Conservation (phyloP, 2,329 filamentous ascomycete species). For the Sporothrix luriei region DNA sequence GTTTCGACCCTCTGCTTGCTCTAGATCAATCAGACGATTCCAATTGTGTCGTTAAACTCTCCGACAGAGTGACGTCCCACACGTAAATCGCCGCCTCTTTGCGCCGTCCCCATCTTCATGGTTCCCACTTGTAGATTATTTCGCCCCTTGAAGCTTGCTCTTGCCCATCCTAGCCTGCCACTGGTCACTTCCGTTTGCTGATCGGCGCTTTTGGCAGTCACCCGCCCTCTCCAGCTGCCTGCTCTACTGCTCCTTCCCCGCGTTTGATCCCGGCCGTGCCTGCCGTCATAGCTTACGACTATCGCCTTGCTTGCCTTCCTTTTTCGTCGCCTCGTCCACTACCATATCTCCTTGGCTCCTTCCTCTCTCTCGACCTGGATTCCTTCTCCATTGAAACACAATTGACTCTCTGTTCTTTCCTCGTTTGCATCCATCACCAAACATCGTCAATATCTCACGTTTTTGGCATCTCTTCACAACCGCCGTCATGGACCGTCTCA, state of each 20-base stretch:
- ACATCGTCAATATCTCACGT: neutral
- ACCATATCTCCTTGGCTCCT: neutral
- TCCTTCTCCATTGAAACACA: conserved; percentile 9
- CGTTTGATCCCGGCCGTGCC: conserved; percentile 7
- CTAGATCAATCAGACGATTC: too few species aligned
- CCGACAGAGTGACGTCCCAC: neutral
- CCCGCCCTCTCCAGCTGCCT: conserved; percentile 2
- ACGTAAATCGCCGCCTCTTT: too few species aligned
- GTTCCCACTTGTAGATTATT: neutral
- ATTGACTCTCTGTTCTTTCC: neutral
- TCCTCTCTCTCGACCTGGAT: neutral
- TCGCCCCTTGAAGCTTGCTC: neutral
- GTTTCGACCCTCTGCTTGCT: too few species aligned
- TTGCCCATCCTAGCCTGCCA: neutral
- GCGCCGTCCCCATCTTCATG: neutral
- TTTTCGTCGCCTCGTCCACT: neutral
- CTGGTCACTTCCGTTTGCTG: neutral
- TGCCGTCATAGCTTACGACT: conserved; percentile 28
- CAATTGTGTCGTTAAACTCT: neutral
- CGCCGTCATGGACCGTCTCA: conserved; percentile 47
- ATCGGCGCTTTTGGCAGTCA: conserved; percentile 7
- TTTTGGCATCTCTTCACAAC: neutral
- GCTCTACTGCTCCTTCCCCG: conserved; percentile 22
- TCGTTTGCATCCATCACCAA: neutral
- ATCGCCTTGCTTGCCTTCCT: conserved; percentile 1